Percentiles rank a stretch among this genome's conserved stretches.
phyloP scores from a whole-genome alignment of 2,329 filamentous ascomycete genomes.

The Didymella exigua region DNA sequence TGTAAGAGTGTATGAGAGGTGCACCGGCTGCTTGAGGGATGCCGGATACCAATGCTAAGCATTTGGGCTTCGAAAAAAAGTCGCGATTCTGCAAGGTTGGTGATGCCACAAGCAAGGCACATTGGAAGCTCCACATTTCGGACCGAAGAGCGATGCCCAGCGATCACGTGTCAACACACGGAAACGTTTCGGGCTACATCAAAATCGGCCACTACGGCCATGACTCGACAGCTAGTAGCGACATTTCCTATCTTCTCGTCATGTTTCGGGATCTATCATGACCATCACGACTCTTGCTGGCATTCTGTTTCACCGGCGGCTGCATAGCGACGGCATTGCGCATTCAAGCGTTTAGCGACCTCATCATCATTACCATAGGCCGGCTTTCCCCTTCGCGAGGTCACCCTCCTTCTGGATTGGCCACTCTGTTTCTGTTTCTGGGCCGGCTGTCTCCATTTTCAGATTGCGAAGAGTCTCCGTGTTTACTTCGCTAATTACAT shows the following conservation, averaged over 20 bases:
- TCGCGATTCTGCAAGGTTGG: not conserved
- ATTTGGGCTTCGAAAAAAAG: not conserved
- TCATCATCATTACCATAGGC: slow-evolving; percentile 16
- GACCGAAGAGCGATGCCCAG: not conserved
- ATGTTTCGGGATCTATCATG: not conserved
- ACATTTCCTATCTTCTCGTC: not conserved
- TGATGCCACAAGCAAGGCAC: not conserved
- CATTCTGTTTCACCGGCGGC: slow-evolving; percentile 23
- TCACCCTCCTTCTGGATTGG: not conserved
- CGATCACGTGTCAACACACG: not conserved
- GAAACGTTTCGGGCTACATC: not conserved
- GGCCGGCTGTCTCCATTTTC: slow-evolving; percentile 23
- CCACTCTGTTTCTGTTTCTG: slow-evolving; percentile 8
- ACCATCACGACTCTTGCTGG: slow-evolving; percentile 28
- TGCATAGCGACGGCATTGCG: slow-evolving; percentile 47
- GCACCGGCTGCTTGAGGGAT: slow-evolving; percentile 50
- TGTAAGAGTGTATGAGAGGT: slow-evolving; percentile 51
- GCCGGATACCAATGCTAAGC: slow-evolving; percentile 44
- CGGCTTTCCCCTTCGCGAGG: slow-evolving; percentile 15
- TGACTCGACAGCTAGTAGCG: not conserved
- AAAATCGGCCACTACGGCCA: no score
- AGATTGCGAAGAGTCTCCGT: slow-evolving; percentile 19
- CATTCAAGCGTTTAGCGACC: slow-evolving; percentile 44
- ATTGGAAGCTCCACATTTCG: not conserved
- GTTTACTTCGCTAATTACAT: slow-evolving; percentile 5